Evolutionary conservation across 2,329 filamentous ascomycete genomes (phyloP).

Genomic region (Penicillium psychrosexuale): DNA sequence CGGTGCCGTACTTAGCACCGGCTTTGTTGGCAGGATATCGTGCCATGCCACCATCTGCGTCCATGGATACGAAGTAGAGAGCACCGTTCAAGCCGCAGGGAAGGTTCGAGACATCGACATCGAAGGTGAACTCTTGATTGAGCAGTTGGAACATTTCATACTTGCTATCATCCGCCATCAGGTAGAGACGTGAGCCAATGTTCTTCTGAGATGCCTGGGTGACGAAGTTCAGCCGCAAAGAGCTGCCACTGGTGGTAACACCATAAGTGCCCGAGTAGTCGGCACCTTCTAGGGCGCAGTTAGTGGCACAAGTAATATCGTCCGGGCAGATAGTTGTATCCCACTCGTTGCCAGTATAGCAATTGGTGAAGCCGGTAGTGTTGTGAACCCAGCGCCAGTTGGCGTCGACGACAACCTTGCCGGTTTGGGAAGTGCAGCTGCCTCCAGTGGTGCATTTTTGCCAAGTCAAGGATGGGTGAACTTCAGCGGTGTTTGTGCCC

Average conservation of each 20-base stretch:
- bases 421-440: conserved; percentile 51
- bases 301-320: conserved; percentile 50
- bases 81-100: conserved; percentile 70
- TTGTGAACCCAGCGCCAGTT: conserved; percentile 59
- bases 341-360: conserved; percentile 54
- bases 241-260: conserved; percentile 49
- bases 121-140: conserved; percentile 68
- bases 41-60: conserved; percentile 56
- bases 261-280: conserved; percentile 54
- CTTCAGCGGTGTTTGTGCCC: conserved; percentile 29
- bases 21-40: conserved; percentile 53
- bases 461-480: conserved; percentile 54
- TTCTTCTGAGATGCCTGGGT: conserved; percentile 36
- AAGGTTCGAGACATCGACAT: conserved; percentile 66
- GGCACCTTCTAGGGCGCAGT: conserved; percentile 57
- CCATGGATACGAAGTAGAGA: conserved; percentile 62
- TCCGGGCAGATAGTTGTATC: conserved; percentile 49
- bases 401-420: conserved; percentile 32
- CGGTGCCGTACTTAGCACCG: conserved; percentile 59
- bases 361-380: conserved; percentile 50
- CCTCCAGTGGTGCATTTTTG: conserved; percentile 52
- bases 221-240: conserved; percentile 50
- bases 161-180: conserved; percentile 58
- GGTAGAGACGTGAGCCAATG: conserved; percentile 57
- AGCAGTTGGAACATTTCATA: conserved; percentile 65